Evolutionary conservation across 257 asterid genomes (phyloP), one percentile per base, ranked within the genome.

Genomic region (Nicotiana obtusifolia): DNA sequence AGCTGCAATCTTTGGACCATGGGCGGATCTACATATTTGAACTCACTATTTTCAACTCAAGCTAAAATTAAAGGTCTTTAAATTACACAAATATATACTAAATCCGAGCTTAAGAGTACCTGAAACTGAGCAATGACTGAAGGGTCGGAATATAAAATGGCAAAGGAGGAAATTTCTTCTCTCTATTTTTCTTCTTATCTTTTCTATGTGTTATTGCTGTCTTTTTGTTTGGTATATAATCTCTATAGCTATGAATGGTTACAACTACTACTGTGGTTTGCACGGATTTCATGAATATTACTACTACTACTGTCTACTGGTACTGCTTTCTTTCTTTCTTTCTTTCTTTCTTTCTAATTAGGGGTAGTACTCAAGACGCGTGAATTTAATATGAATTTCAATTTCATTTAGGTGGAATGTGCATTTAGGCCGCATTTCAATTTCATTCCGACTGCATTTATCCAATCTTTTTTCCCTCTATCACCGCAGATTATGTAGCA

Each of bases 401-500:
- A 82, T 86, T 89, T 87, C 68, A 62, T 60, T 60, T 60, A 10
- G 24, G 13, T 57, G 64, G 24, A 57, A 57, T 57, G 24, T 19
- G 10, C 2, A 22, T 60, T 20, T 89, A 82, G 49, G 1, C 62
- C 10, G 88, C 80, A 89, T 91, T 91, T 92, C 92, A 83, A 90
- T 91, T 92, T 89, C 94, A 94, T 94, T 94, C 93, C 97, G 97
- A 91, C 93, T 87, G 77, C 91, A 86, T 90, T 88, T 90, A 77
- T 62, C 61, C 49, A 33, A 57, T 78, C 81, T 30, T 64, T 73
- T 84, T 73, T 59, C 2, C 10, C 93, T 81, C 86, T 80, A 90
- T 91, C 95, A 89, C 86, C 94, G 95, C 95, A 89, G 86, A 87
- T 77, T 86, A 85, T 88, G 81, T 84, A 82, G 93, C 91, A 83